Conservation (phyloP, 306 rosid genomes). For the Sicyos baderoa region DNA sequence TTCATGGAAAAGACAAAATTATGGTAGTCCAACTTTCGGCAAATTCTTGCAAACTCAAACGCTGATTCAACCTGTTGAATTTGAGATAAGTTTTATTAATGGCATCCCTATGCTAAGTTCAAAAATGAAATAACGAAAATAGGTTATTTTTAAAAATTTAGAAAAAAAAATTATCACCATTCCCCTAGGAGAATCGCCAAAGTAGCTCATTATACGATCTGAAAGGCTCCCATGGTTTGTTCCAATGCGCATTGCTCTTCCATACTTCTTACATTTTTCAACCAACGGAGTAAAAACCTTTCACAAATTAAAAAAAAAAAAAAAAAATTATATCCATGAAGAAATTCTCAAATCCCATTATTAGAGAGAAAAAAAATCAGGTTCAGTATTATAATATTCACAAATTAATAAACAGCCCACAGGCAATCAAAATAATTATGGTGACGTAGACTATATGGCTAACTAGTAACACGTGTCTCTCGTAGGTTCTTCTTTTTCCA, state of each 20-base stretch:
- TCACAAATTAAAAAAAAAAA: slow-evolving; percentile 9
- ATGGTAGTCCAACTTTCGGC: slow-evolving; percentile 85
- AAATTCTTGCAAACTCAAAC: slow-evolving; percentile 95
- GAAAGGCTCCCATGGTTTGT: slow-evolving; percentile 99
- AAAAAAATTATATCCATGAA: neutral
- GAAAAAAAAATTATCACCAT: slow-evolving; percentile 51
- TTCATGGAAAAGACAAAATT: slow-evolving; percentile 94
- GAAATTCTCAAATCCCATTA: neutral
- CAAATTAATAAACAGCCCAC: neutral
- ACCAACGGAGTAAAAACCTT: slow-evolving; percentile 93
- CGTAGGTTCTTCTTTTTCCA: neutral
- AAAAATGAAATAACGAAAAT: slow-evolving; percentile 5
- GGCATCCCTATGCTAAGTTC: slow-evolving; percentile 9
- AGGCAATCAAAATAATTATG: neutral
- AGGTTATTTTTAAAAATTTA: slow-evolving; percentile 17
- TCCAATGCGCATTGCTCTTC: slow-evolving; percentile 99
- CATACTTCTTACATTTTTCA: slow-evolving; percentile 93
- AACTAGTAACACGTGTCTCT: neutral
- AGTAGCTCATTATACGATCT: slow-evolving; percentile 99
- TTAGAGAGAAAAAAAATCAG: neutral
- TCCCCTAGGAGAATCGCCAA: slow-evolving; percentile 99
- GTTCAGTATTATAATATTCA: neutral
- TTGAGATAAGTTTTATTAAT: slow-evolving; percentile 20
- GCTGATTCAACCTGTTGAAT: slow-evolving; percentile 95
- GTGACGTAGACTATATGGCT: neutral